Evolutionary conservation across 352 stramenopile genomes (phyloP).

Genomic region (Phytophthora syringae): DNA sequence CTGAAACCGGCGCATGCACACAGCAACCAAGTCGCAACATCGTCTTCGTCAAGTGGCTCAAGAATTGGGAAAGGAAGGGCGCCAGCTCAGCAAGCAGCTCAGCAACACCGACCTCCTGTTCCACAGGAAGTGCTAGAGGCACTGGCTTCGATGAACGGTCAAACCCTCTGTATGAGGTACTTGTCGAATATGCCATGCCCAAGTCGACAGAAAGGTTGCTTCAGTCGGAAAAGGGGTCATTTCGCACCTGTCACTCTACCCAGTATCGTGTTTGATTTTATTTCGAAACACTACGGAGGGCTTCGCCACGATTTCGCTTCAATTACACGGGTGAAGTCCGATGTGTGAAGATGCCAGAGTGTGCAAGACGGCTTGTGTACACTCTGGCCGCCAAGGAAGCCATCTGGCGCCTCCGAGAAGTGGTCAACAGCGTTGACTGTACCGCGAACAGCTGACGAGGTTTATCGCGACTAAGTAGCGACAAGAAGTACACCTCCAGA

Average conservation of each 20-base stretch:
- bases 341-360: conserved; percentile 12
- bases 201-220: conserved; percentile 18
- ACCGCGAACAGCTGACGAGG: neutral
- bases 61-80: conserved; percentile 2
- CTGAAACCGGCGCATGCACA: neutral
- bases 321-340: neutral
- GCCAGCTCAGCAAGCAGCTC: too few relatives aligned
- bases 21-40: neutral
- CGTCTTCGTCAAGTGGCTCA: neutral
- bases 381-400: neutral
- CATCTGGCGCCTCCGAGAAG: neutral
- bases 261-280: conserved; percentile 16
- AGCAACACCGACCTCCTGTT: neutral
- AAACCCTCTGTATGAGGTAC: conserved; percentile 17
- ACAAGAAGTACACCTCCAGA: neutral
- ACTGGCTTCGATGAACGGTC: conserved; percentile 13
- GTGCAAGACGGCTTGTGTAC: neutral
- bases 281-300: conserved; percentile 11
- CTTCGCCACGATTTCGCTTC: conserved; percentile 5
- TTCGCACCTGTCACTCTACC: conserved; percentile 13
- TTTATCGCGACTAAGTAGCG: neutral
- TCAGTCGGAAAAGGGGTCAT: conserved; percentile 4
- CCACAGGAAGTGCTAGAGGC: conserved; percentile 5
- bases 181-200: conserved; percentile 13
- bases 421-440: neutral